Base-by-base conservation (phyloP, 257 asterid genomes). In the Thymus mandschuricus region DNA sequence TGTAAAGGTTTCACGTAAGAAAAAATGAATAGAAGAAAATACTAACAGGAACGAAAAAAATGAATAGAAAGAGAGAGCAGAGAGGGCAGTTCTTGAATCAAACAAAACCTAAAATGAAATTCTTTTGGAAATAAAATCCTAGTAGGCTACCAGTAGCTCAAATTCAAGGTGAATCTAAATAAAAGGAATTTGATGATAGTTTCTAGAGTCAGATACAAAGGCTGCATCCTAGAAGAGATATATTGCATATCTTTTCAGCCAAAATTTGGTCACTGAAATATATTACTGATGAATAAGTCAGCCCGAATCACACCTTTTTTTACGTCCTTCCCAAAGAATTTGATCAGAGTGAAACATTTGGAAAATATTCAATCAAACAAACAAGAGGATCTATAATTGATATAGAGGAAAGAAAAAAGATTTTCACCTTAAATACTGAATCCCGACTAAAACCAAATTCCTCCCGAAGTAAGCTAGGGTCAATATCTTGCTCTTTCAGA, bases 391-490 rank as follows among this genome's bases (percentile, higher is more conserved):
- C 41, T n/a, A 48, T 12, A 27, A 49, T 35, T 27, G 54, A 68
- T 61, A n/a, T 52, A 13, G 54, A 46, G 35, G 13, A 43, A 2
- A 50, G 21, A 72, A 56, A 50, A 59, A 27, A 60, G 56, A 72
- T 69, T 11, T 34, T 81, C 75, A 94, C 99, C 97, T 94, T 83
- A 75, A 86, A 82, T 57, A 89, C 72, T n/a, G 89, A 63, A 80
- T 88, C 87, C 55, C 85, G 93, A 71, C 69, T 66, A 30, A 76
- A 79, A 73, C 81, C 97, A 70, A 85, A 83, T 70, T 79, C 93
- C 55, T 89, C 89, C 34, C 93, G 84, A 29, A 94, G 90, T 56
- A 83, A 33, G 79, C 74, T 81, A 69, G 84, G 93, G 78, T 91
- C 88, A 71, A 94, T 77, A 28, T 83, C 84, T 72, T 74, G 70